Conservation (phyloP, 768 basidiomycete species). For the Pleurotus tuoliensis region DNA sequence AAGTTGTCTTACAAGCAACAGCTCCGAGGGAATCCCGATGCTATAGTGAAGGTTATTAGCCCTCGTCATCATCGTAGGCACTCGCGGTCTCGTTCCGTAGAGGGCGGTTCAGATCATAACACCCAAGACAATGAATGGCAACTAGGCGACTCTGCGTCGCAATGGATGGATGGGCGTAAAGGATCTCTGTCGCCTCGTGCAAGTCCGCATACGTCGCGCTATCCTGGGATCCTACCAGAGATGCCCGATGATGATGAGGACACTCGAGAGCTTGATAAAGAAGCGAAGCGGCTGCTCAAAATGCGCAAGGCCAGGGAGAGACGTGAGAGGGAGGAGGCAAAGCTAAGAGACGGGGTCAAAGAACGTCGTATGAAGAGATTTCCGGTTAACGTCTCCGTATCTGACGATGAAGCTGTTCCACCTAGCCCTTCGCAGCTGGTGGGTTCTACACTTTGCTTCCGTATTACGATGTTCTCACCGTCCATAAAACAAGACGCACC, state of each 20-base stretch:
- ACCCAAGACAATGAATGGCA: conserved; percentile 20
- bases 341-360: conserved; percentile 12
- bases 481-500: too few relatives aligned
- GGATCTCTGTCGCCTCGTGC: neutral
- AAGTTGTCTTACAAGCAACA: conserved; percentile 45
- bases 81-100: conserved; percentile 19
- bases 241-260: conserved; percentile 39
- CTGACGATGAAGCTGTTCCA: neutral
- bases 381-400: conserved; percentile 11
- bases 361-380: conserved; percentile 17
- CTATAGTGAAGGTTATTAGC: conserved; percentile 52
- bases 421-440: conserved; percentile 2
- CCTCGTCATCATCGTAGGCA: conserved; percentile 21
- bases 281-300: conserved; percentile 25
- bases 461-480: neutral
- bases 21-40: conserved; percentile 57
- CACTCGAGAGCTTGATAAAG: conserved; percentile 26
- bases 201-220: conserved; percentile 9
- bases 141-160: conserved; percentile 7
- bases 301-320: conserved; percentile 13
- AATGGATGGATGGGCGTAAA: neutral
- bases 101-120: conserved; percentile 25
- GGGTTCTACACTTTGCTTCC: conserved; percentile 7
- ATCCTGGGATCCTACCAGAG: conserved; percentile 33
- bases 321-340: conserved; percentile 13